Evolutionary conservation across 2,329 filamentous ascomycete genomes (phyloP).

Genomic region (Exophiala xenobiotica): DNA sequence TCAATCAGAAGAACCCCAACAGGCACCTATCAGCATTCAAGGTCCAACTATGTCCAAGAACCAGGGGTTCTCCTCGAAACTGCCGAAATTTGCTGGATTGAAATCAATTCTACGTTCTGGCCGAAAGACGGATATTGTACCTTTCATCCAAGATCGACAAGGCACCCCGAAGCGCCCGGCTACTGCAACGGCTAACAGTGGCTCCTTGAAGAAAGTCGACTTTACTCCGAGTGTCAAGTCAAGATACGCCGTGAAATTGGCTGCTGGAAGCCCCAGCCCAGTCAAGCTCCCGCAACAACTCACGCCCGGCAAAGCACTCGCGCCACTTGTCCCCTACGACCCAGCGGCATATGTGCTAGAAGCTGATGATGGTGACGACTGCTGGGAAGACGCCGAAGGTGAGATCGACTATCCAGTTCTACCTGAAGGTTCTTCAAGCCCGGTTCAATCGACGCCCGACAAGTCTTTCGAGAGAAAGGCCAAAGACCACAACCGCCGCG

Average conservation of each 20-base stretch:
- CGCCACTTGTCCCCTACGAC: slow-evolving; percentile 29
- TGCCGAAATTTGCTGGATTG: slow-evolving; percentile 55
- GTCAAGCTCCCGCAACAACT: slow-evolving; percentile 38
- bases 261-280: slow-evolving; percentile 40
- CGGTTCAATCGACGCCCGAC: slow-evolving; percentile 10
- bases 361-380: slow-evolving; percentile 26
- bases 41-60: background rate
- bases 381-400: slow-evolving; percentile 27
- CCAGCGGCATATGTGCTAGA: slow-evolving; percentile 29
- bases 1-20: background rate
- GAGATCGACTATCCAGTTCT: slow-evolving; percentile 41
- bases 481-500: slow-evolving; percentile 34
- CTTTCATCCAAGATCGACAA: slow-evolving; percentile 41
- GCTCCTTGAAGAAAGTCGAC: slow-evolving; percentile 72
- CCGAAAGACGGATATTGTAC: slow-evolving; percentile 51
- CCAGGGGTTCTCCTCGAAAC: slow-evolving; percentile 31
- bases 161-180: slow-evolving; percentile 32
- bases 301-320: slow-evolving; percentile 17
- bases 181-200: slow-evolving; percentile 38
- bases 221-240: slow-evolving; percentile 71
- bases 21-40: background rate
- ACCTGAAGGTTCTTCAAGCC: slow-evolving; percentile 24
- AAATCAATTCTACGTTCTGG: slow-evolving; percentile 62
- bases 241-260: slow-evolving; percentile 37
- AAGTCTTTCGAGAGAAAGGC: slow-evolving; percentile 21